A percentile compares a stretch with the other conserved stretches of the same genome.
These are phyloP conservation scores for Dimocarpus longan DNA, from an alignment of 345 rosid species.

Conservation along the genomic window DNA sequence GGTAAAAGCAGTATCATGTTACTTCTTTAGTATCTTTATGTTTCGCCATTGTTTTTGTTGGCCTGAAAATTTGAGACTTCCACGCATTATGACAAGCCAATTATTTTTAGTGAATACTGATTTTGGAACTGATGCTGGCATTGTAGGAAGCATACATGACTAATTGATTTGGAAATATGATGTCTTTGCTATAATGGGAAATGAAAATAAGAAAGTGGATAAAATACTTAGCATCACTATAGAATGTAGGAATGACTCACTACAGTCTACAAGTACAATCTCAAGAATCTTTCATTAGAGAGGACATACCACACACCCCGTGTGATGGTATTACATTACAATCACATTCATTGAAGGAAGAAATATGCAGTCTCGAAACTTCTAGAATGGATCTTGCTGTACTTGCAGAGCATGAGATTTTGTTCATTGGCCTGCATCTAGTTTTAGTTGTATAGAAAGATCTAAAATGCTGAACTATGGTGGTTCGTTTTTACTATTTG, in stretches of 20 bases:
- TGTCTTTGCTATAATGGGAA: not conserved
- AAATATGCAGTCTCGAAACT: not conserved
- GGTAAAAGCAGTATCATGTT: conserved; percentile 44
- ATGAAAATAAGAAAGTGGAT: not conserved
- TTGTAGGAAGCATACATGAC: not conserved
- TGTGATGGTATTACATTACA: not conserved
- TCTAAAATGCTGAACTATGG: not conserved
- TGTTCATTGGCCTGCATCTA: not conserved
- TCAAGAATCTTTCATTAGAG: not conserved
- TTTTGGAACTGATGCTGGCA: not conserved
- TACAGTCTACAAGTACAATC: not conserved
- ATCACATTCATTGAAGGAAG: not conserved
- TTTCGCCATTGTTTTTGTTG: too few relatives aligned
- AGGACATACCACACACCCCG: not conserved
- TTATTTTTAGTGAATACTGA: not conserved
- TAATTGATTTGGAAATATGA: not conserved
- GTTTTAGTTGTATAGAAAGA: not conserved
- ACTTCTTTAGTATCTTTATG: not conserved
- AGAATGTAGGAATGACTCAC: not conserved
- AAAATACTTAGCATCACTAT: not conserved
- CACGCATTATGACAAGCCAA: too few relatives aligned
- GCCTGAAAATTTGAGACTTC: not conserved
- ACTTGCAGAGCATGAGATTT: not conserved
- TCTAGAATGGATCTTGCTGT: not conserved
- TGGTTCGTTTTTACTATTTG: not conserved